phyloP scores from a whole-genome alignment of 129 eudicot species.

The Lonicera japonica region DNA sequence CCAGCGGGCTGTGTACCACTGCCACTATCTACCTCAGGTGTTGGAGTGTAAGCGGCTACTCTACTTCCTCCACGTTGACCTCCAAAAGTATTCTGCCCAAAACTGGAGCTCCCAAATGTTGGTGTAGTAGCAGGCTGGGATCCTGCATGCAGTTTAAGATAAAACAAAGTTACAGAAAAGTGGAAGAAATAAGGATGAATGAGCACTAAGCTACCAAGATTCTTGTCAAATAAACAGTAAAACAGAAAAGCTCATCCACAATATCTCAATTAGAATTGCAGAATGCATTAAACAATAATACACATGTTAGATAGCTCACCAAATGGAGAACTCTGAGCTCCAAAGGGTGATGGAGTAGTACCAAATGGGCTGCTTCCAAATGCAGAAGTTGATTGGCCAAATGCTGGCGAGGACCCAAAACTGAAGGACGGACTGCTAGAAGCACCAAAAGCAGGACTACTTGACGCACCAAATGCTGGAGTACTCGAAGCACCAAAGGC shows the following conservation, averaged over 20 bases:
- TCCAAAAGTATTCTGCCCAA: slow-evolving; percentile 70
- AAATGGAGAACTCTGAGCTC: slow-evolving; percentile 69
- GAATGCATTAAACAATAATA: slow-evolving; percentile 10
- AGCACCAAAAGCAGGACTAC: slow-evolving; percentile 54
- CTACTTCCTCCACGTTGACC: slow-evolving; percentile 82
- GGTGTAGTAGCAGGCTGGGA: slow-evolving; percentile 55
- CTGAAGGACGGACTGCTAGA: slow-evolving; percentile 51
- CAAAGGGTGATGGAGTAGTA: slow-evolving; percentile 51
- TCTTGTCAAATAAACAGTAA: neutral
- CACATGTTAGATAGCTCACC: slow-evolving; percentile 35
- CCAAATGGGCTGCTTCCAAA: slow-evolving; percentile 77
- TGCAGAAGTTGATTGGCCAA: slow-evolving; percentile 69
- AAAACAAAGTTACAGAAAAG: slow-evolving; percentile 2
- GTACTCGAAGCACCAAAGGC: slow-evolving; percentile 51
- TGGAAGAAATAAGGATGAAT: slow-evolving; percentile 5
- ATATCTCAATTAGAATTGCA: neutral
- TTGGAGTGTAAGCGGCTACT: slow-evolving; percentile 64
- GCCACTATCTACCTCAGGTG: slow-evolving; percentile 60
- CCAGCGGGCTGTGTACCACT: slow-evolving; percentile 65
- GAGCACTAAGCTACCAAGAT: neutral
- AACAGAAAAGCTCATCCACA: neutral
- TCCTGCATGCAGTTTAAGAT: slow-evolving; percentile 38
- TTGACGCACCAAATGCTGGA: slow-evolving; percentile 50
- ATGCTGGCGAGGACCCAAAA: slow-evolving; percentile 58
- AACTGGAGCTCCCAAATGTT: slow-evolving; percentile 53